Percentiles rank a stretch among this genome's conserved stretches.
Evolutionary conservation across 805 yeast genomes (phyloP).

Genomic region (Starmerella stigmatis): DNA sequence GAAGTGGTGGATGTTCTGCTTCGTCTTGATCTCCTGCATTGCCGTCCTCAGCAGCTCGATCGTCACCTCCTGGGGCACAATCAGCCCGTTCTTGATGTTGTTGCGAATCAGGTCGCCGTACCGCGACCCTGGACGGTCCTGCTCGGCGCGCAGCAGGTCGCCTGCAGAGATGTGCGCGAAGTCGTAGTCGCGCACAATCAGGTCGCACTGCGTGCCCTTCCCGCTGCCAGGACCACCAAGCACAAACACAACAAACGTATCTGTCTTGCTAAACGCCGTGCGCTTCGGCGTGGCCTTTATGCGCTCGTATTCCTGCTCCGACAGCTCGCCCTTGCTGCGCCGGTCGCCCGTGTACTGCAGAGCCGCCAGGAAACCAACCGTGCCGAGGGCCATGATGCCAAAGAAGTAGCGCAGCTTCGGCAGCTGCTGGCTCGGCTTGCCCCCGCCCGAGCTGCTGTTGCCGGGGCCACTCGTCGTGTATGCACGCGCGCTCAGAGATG

Average conservation of each 20-base stretch:
- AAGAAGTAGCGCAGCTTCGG: slow-evolving; percentile 30
- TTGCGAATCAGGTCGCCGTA: slow-evolving; percentile 77
- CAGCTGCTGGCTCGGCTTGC: slow-evolving; percentile 15
- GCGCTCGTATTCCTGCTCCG: slow-evolving; percentile 31
- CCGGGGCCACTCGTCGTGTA: neutral
- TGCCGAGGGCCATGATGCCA: slow-evolving; percentile 28
- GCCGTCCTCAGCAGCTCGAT: slow-evolving; percentile 74
- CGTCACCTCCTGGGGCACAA: slow-evolving; percentile 90
- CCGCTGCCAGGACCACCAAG: slow-evolving; percentile 98
- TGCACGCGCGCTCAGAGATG: neutral
- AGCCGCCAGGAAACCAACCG: slow-evolving; percentile 29
- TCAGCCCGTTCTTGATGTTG: slow-evolving; percentile 74
- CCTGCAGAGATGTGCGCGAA: slow-evolving; percentile 95
- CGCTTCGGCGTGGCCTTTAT: slow-evolving; percentile 29
- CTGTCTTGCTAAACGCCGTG: slow-evolving; percentile 48
- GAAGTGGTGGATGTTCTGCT: slow-evolving; percentile 45
- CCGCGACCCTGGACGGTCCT: slow-evolving; percentile 66
- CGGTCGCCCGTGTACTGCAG: slow-evolving; percentile 23
- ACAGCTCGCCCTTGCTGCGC: slow-evolving; percentile 26
- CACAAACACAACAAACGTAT: slow-evolving; percentile 75
- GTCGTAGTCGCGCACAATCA: slow-evolving; percentile 64
- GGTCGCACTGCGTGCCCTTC: slow-evolving; percentile 92
- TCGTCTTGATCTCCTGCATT: slow-evolving; percentile 43
- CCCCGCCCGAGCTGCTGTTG: too few species aligned
- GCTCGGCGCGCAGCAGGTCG: slow-evolving; percentile 87